Evolutionary conservation across 2,329 filamentous ascomycete genomes (phyloP), one percentile per base, ranked within the genome.

Genomic region (Cladophialophora carrionii): DNA sequence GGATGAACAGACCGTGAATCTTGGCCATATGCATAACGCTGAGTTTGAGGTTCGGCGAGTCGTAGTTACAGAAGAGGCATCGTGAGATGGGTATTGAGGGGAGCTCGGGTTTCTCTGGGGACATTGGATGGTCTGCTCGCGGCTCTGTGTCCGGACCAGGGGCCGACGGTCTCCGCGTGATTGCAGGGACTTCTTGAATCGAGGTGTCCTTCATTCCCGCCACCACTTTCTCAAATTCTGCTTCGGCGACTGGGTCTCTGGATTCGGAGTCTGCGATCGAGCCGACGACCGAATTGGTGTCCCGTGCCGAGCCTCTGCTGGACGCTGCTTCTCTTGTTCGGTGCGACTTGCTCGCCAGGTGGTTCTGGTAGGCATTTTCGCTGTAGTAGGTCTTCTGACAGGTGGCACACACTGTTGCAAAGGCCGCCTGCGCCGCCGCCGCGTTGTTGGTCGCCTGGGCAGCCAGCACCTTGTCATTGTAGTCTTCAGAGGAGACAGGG

Each of bases 351-450:
- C 93, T 97, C 65, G 88, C 88, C 63, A 98, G 77, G 75, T 99
- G 95, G 78, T 98, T 99, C 75, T 89, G 87, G 78, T 90, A 98
- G 37, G 95, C 94, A 79, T 97, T 97, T 75, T 97, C 91, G 79
- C 93, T 98, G 82, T 89, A 98, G 78, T 96, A 99, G 14, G 90
- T 92, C 82, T 96, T 96, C 74, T 90, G 86, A 81, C 95, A 99
- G 22, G 88, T 84, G 2, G 87, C 82, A 78, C 95, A 99, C 32
- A 83, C 80, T 74, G 90, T 92, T 77, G 97, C 92, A 74, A 93
- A 98, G 14, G 91, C 88, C 4, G 93, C 94, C 78, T 91, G 92
- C 68, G 92, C 90, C 62, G 92, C 92, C 68, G 94, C 91, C 37
- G 92, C 92, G 49, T 85, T 90, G 17, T 92, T 90, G 7, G 86